Evolutionary conservation across 306 rosid genomes (phyloP).

Genomic region (Ceratonia siliqua): DNA sequence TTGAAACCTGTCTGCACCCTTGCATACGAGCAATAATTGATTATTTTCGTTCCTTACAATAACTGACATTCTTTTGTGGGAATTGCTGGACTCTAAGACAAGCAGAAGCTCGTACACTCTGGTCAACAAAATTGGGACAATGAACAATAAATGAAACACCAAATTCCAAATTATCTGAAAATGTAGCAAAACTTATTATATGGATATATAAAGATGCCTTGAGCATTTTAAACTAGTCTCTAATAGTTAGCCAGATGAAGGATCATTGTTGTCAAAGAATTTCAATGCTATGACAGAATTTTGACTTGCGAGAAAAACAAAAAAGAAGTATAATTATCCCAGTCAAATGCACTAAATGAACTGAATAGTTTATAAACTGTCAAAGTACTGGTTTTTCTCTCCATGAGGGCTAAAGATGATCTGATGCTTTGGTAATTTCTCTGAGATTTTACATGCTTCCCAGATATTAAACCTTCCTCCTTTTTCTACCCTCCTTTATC

Average conservation of each 20-base stretch:
- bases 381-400: background rate
- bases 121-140: constrained; percentile 8
- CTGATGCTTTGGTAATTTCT: background rate
- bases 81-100: constrained; percentile 81
- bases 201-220: background rate
- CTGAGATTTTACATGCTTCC: background rate
- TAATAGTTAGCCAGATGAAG: background rate
- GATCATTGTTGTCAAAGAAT: background rate
- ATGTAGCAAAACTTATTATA: background rate
- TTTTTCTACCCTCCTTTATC: background rate
- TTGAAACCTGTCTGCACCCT: constrained; percentile 93
- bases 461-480: background rate
- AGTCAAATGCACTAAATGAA: background rate
- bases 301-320: background rate
- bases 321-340: background rate
- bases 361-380: background rate
- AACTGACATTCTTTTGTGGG: constrained; percentile 92
- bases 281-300: background rate
- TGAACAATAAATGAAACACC: background rate
- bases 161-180: background rate
- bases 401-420: background rate
- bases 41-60: constrained; percentile 72
- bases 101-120: constrained; percentile 71
- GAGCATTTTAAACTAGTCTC: background rate
- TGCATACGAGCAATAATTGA: constrained; percentile 59